These are phyloP conservation scores for Chlamydomonas eustigma DNA, from an alignment of 139 green algal genomes.

Conservation along the genomic window DNA sequence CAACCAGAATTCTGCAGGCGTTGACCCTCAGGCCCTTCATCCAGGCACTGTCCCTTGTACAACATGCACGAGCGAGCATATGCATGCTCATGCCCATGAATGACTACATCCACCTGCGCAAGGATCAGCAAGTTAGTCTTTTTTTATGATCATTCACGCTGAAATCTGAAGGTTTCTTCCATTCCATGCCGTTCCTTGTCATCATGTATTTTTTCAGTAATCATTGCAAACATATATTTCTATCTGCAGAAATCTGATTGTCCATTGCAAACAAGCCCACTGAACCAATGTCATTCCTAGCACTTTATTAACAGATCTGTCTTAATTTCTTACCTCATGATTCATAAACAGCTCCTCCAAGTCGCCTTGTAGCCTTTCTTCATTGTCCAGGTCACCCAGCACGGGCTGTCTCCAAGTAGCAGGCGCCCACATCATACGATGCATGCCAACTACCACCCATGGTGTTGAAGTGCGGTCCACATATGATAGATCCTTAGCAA, in stretches of 20 bases:
- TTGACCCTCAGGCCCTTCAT: neutral
- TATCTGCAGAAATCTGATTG: too few relatives aligned
- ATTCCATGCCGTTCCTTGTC: too few relatives aligned
- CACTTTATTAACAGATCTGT: neutral
- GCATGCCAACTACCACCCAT: slow-evolving; percentile 52
- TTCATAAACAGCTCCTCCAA: slow-evolving; percentile 28
- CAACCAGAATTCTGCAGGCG: neutral
- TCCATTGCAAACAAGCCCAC: too few relatives aligned
- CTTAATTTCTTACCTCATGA: slow-evolving; percentile 7
- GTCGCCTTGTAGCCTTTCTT: slow-evolving; percentile 24
- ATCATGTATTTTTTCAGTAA: too few relatives aligned
- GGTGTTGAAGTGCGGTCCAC: slow-evolving; percentile 49
- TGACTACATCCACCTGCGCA: slow-evolving; percentile 24
- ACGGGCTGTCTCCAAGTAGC: slow-evolving; percentile 13
- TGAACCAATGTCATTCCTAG: too few relatives aligned
- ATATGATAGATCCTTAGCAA: slow-evolving; percentile 29
- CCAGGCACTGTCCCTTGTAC: neutral
- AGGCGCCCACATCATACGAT: slow-evolving; percentile 35
- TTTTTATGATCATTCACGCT: too few relatives aligned
- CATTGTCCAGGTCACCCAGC: slow-evolving; percentile 29
- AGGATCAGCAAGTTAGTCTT: too few relatives aligned
- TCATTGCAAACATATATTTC: too few relatives aligned
- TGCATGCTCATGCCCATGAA: slow-evolving; percentile 32
- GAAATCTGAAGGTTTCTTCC: too few relatives aligned
- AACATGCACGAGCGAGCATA: slow-evolving; percentile 30